Evolutionary conservation across 495 filamentous ascomycete species (phyloP), one percentile per base, ranked within the genome.

Genomic region (Neurospora pannonica): DNA sequence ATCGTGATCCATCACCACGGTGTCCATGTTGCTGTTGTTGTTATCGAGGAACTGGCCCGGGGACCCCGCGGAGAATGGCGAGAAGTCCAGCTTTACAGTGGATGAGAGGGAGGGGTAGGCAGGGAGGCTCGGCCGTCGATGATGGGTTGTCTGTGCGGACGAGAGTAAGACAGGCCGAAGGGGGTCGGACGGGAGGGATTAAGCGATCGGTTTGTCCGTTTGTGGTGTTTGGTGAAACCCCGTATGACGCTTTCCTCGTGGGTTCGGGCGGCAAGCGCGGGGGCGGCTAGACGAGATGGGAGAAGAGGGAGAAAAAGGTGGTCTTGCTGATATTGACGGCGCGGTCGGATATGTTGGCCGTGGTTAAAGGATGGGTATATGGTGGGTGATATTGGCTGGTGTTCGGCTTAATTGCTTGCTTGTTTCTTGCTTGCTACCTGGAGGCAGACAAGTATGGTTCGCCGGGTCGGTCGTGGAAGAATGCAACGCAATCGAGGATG

Each of bases 11-110:
- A 84, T 86, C 54, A 67, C 54, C 54, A 67, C 54, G 74, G 78
- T 86, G 77, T 85, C 84, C 75, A 87, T 76, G 70, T 83, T 81
- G 86, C 77, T 85, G 76, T 85, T 83, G 74, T 86, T 76, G 67
- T 83, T 81, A 85, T 86, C 83, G 83, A 84, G 84, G 75, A 85
- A 87, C 74, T 86, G 84, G 81, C 79, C 85, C 75, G 82, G 80
- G 75, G 86, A 85, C 79, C 84, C 86, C 75, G 82, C 79, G 21
- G 83, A 82, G 21, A 85, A 73, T 5, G 80, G 83, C 72, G 85
- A 87, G 75, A 85, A 84, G 85, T 87, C 85, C 84, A 87, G 83
- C 40, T 75, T 86, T 82, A 78, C 73, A 11, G 28, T 37, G 34
- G 34, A 60, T 43, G 71, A 39, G 72, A 72, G 42, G 72, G 62